Conservation (phyloP, 768 basidiomycete genomes). For the Leccinum uliginosum region DNA sequence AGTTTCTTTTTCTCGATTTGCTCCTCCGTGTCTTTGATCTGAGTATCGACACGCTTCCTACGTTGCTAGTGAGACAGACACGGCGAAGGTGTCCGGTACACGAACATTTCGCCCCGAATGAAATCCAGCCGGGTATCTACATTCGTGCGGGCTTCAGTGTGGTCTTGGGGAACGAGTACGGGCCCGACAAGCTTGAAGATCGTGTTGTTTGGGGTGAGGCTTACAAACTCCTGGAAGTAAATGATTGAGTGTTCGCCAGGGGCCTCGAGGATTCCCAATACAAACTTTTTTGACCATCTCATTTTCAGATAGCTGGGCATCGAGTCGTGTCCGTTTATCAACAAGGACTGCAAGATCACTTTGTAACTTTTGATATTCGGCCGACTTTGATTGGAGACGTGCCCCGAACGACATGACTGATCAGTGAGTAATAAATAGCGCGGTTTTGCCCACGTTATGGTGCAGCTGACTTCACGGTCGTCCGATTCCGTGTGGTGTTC, state of each 20-base stretch:
- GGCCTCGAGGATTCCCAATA: neutral
- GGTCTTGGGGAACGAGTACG: slow-evolving; percentile 86
- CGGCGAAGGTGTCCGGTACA: neutral
- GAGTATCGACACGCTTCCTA: slow-evolving; percentile 75
- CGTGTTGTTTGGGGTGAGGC: slow-evolving; percentile 67
- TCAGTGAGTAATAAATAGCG: slow-evolving; percentile 1
- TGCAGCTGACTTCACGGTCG: neutral
- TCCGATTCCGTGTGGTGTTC: slow-evolving; percentile 1
- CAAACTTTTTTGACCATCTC: slow-evolving; percentile 85
- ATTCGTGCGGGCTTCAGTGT: slow-evolving; percentile 78
- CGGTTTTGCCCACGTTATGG: slow-evolving; percentile 4
- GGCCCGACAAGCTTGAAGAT: slow-evolving; percentile 93
- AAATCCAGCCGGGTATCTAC: slow-evolving; percentile 89
- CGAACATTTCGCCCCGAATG: slow-evolving; percentile 85
- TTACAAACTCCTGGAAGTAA: slow-evolving; percentile 68
- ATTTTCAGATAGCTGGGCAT: slow-evolving; percentile 87
- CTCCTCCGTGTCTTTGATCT: slow-evolving; percentile 73
- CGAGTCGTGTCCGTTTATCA: slow-evolving; percentile 81
- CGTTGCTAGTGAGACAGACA: slow-evolving; percentile 6
- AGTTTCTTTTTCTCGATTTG: slow-evolving; percentile 78
- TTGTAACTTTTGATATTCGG: slow-evolving; percentile 81
- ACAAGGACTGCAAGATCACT: slow-evolving; percentile 66
- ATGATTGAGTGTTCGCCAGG: neutral
- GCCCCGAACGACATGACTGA: slow-evolving; percentile 49
- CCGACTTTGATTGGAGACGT: slow-evolving; percentile 62